A percentile compares a stretch with the other conserved stretches of the same genome.
These are phyloP conservation scores for Suillus brevipes DNA, from an alignment of 768 basidiomycete species.

Conservation along the genomic window DNA sequence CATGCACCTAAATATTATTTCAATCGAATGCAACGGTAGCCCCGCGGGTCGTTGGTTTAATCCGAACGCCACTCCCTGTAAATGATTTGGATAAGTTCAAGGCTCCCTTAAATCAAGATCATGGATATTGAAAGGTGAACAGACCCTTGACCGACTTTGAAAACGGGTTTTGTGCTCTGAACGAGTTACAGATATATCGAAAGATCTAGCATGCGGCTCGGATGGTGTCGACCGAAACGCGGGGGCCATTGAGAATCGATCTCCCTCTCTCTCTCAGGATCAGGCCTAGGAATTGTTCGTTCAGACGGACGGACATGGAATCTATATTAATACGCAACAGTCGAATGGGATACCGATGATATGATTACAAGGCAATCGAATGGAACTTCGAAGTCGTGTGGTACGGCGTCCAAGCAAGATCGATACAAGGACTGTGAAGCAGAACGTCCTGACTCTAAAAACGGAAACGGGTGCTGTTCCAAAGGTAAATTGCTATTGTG, in stretches of 20 bases:
- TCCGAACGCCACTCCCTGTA: not conserved
- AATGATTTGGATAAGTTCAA: not conserved
- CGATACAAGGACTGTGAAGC: not conserved
- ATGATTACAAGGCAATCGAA: no score
- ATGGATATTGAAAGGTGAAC: not conserved
- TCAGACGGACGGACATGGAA: not conserved
- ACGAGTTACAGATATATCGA: no score
- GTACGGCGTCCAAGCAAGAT: not conserved
- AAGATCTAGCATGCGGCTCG: not conserved
- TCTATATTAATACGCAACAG: not conserved
- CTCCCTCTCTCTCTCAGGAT: no score
- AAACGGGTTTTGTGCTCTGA: no score
- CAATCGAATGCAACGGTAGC: not conserved
- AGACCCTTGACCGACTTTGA: no score
- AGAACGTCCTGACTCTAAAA: no score
- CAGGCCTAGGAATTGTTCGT: no score
- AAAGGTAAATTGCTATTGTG: no score
- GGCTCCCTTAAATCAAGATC: not conserved
- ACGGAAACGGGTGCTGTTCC: no score
- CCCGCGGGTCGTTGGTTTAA: not conserved
- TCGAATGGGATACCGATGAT: not conserved
- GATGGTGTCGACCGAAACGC: not conserved
- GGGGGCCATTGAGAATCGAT: no score
- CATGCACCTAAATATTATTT: no score
- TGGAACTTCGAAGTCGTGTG: not conserved